A percentile compares a stretch with the other conserved stretches of the same genome.
These are phyloP conservation scores for Nemania serpens DNA, from an alignment of 2,329 filamentous ascomycete species.

Conservation along the genomic window DNA sequence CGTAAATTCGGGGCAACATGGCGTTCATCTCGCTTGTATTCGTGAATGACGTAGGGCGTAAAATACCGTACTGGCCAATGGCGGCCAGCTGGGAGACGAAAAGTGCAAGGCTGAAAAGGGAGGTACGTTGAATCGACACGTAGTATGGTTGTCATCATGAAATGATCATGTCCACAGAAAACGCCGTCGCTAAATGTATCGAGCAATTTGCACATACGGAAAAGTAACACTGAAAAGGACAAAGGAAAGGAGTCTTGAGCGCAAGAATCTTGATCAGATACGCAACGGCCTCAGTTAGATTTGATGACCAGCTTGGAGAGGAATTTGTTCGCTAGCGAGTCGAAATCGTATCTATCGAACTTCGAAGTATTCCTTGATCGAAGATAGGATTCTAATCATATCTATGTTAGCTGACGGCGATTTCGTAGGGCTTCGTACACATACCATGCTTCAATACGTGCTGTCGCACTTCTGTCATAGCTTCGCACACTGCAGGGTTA, in stretches of 20 bases:
- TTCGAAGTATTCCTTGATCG: constrained; percentile 77
- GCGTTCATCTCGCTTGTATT: constrained; percentile 28
- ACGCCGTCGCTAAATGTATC: constrained; percentile 52
- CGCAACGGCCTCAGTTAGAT: constrained; percentile 65
- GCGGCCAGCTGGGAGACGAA: constrained; percentile 41
- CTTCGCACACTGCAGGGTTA: constrained; percentile 89
- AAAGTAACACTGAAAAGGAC: constrained; percentile 42
- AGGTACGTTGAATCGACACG: constrained; percentile 35
- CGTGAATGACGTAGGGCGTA: constrained; percentile 38
- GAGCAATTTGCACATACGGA: constrained; percentile 41
- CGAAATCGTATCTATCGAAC: constrained; percentile 91
- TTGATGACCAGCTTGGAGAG: constrained; percentile 94
- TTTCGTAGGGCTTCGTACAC: constrained; percentile 41
- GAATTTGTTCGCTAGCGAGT: constrained; percentile 96
- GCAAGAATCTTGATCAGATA: constrained; percentile 18
- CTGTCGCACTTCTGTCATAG: constrained; percentile 92
- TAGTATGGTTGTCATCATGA: constrained; percentile 40
- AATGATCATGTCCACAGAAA: constrained; percentile 45
- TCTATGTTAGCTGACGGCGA: constrained; percentile 47
- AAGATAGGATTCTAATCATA: constrained; percentile 76
- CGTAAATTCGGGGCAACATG: constrained; percentile 42
- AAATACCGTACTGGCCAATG: constrained; percentile 39
- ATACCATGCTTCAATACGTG: constrained; percentile 94
- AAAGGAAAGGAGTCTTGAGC: constrained; percentile 32
- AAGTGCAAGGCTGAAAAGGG: constrained; percentile 32